Percentiles rank a stretch among this genome's conserved stretches.
phyloP scores from a whole-genome alignment of 2,329 filamentous ascomycete genomes.

The Talaromyces sp. region DNA sequence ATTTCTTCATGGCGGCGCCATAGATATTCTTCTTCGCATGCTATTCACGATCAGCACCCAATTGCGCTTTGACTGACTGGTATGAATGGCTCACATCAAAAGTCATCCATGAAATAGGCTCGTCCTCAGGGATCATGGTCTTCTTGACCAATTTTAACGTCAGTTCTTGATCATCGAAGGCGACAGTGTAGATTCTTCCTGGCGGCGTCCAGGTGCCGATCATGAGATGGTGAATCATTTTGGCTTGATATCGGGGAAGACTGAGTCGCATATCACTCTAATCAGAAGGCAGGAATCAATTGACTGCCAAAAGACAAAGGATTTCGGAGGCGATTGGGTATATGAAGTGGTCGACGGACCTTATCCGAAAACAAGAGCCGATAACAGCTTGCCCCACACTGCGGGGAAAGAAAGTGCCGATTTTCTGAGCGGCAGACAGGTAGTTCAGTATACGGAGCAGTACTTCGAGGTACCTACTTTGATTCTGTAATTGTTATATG shows the following conservation, averaged over 20 bases:
- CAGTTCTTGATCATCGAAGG: conserved; percentile 78
- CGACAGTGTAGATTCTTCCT: conserved; percentile 83
- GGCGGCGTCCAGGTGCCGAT: conserved; percentile 88
- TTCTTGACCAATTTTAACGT: conserved; percentile 73
- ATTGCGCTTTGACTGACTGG: background rate
- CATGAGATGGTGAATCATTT: conserved; percentile 87
- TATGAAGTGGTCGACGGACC: background rate
- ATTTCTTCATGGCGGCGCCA: conserved; percentile 90
- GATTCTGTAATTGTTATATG: background rate
- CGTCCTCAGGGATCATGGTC: conserved; percentile 74
- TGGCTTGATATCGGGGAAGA: conserved; percentile 25
- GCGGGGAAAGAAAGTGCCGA: conserved; percentile 15
- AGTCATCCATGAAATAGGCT: conserved; percentile 92
- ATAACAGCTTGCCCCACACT: conserved; percentile 12
- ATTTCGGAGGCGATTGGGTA: background rate
- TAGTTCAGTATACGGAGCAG: background rate
- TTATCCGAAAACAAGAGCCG: conserved; percentile 18
- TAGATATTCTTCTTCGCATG: conserved; percentile 81
- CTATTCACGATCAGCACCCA: conserved; percentile 42
- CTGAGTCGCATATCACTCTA: conserved; percentile 12
- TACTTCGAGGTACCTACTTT: background rate
- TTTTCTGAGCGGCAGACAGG: background rate
- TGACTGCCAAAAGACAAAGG: background rate
- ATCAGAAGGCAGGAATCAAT: background rate
- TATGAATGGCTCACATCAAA: conserved; percentile 64